A percentile compares a stretch with the other conserved stretches of the same genome.
Evolutionary conservation across 305 asterid species (phyloP).

Genomic region (Fraxinus nigra): DNA sequence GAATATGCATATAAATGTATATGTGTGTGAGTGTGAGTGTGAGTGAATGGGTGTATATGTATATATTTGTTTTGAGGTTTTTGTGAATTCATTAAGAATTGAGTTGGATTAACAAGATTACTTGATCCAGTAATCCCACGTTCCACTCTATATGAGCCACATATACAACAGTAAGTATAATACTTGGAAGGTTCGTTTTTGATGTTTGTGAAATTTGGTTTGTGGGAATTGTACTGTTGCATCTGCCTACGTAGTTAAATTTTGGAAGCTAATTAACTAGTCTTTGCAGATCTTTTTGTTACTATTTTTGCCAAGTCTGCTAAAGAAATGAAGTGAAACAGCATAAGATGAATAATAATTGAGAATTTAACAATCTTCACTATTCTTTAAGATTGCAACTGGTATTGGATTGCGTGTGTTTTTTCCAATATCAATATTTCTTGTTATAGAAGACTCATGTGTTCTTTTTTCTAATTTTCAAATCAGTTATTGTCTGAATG

Average conservation of each 20-base stretch:
- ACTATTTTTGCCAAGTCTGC: not conserved
- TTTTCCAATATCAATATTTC: not conserved
- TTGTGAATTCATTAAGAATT: not conserved
- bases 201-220: not conserved
- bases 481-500: not conserved
- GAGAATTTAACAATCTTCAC: not conserved
- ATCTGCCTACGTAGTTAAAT: not conserved
- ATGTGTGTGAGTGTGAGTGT: not conserved
- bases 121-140: too few relatives aligned
- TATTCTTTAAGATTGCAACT: not conserved
- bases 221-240: not conserved
- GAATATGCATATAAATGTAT: not conserved
- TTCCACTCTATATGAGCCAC: too few relatives aligned
- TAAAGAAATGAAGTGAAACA: not conserved
- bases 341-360: not conserved
- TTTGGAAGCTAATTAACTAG: not conserved
- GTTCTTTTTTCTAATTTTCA: not conserved
- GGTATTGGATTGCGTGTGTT: not conserved
- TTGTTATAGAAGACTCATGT: not conserved
- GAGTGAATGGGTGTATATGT: not conserved
- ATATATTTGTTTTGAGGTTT: not conserved
- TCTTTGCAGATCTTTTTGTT: not conserved
- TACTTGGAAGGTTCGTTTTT: conserved; percentile 4
- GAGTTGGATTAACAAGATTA: not conserved
- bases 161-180: not conserved